These are phyloP conservation scores for Dunaliella salina DNA, from an alignment of 163 green algal genomes.

Conservation along the genomic window DNA sequence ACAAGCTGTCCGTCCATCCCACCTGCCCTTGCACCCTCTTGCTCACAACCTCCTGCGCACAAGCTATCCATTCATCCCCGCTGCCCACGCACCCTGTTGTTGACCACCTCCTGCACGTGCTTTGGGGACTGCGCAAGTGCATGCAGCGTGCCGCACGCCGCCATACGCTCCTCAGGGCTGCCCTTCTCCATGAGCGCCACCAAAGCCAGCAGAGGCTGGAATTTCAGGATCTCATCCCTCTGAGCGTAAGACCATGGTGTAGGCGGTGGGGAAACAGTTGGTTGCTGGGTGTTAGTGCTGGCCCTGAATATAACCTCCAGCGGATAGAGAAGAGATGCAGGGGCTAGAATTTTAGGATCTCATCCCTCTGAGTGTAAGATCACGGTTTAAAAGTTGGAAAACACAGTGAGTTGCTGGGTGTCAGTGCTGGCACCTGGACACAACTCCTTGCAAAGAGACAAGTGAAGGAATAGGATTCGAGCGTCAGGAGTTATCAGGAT, in stretches of 20 bases:
- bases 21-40: slow-evolving; percentile 21
- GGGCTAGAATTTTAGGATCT: slow-evolving; percentile 43
- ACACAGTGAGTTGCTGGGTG: too few relatives aligned
- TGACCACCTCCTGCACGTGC: slow-evolving; percentile 33
- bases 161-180: slow-evolving; percentile 29
- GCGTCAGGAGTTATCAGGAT: too few relatives aligned
- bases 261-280: too few relatives aligned
- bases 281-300: too few relatives aligned
- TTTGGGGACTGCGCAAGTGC: slow-evolving; percentile 35
- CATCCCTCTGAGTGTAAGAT: slow-evolving; percentile 34
- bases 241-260: slow-evolving; percentile 1
- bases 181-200: slow-evolving; percentile 33
- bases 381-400: too few relatives aligned
- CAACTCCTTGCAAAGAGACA: too few relatives aligned
- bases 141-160: slow-evolving; percentile 36
- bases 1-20: too few relatives aligned
- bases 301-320: too few relatives aligned
- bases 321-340: too few relatives aligned
- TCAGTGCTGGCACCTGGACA: too few relatives aligned
- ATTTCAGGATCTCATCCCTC: slow-evolving; percentile 51
- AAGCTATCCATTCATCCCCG: too few relatives aligned
- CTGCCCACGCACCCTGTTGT: slow-evolving; percentile 22
- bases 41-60: slow-evolving; percentile 24
- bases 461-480: too few relatives aligned
- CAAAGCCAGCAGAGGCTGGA: slow-evolving; percentile 15